Conservation (phyloP, 768 basidiomycete genomes). For the Steccherinum ochraceum region DNA sequence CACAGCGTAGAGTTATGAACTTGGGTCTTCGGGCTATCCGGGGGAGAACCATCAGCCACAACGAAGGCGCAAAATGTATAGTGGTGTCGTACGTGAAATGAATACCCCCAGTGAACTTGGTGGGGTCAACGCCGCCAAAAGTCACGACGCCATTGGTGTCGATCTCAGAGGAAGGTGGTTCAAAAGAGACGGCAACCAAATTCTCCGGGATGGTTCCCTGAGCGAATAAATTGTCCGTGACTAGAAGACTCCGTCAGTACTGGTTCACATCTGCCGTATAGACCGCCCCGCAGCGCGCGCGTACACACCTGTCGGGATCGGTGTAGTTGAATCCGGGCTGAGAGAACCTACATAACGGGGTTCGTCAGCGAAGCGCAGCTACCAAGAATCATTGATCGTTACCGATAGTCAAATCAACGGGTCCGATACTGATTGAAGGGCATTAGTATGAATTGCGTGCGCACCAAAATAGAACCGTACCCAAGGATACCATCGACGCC, state of each 20-base stretch:
- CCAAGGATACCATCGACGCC: slow-evolving; percentile 10
- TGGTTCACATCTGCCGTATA: not conserved
- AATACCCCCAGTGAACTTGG: slow-evolving; percentile 5
- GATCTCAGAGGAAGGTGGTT: not conserved
- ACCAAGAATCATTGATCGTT: too few species aligned
- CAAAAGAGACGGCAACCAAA: slow-evolving; percentile 5
- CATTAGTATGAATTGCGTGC: not conserved
- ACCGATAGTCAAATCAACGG: slow-evolving; percentile 1
- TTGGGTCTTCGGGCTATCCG: slow-evolving; percentile 24
- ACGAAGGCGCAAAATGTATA: not conserved
- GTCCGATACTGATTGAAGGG: not conserved
- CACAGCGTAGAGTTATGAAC: slow-evolving; percentile 24
- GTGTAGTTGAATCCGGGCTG: not conserved
- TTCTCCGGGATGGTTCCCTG: slow-evolving; percentile 2
- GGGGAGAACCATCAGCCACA: too few species aligned
- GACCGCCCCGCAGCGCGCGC: not conserved
- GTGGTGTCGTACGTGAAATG: slow-evolving; percentile 1
- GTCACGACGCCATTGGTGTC: slow-evolving; percentile 3
- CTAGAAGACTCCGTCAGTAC: too few species aligned
- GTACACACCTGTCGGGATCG: not conserved
- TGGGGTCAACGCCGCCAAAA: slow-evolving; percentile 1
- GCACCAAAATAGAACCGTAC: not conserved
- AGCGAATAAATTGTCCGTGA: slow-evolving; percentile 3
- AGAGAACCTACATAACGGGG: slow-evolving; percentile 1
- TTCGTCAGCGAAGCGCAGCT: too few species aligned